A percentile compares a stretch with the other conserved stretches of the same genome.
phyloP scores from a whole-genome alignment of 805 yeast species.

The Metschnikowia corniflorae region DNA sequence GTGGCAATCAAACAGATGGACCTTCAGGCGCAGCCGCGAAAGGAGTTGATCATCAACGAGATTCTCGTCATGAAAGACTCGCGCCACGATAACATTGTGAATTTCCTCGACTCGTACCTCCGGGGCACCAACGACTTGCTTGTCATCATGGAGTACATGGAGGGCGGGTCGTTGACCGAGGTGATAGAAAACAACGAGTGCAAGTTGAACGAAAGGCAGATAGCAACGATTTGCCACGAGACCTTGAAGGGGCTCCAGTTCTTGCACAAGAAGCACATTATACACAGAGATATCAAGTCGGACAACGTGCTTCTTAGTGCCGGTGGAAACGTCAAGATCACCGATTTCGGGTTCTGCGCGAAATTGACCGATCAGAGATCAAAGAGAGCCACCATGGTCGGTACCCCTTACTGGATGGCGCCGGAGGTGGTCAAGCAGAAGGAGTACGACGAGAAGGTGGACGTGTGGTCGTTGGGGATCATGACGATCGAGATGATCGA shows the following conservation, averaged over 20 bases:
- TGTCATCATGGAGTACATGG: constrained; percentile 99
- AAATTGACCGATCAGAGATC: constrained; percentile 68
- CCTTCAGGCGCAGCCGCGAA: constrained; percentile 83
- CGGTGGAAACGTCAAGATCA: constrained; percentile 42
- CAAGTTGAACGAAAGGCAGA: constrained; percentile 77
- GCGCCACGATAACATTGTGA: constrained; percentile 91
- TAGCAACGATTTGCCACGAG: constrained; percentile 86
- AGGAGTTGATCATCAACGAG: constrained; percentile 93
- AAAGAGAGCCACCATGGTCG: constrained; percentile 82
- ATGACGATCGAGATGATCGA: constrained; percentile 88
- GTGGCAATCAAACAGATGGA: constrained; percentile 98
- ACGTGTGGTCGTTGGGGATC: constrained; percentile 79
- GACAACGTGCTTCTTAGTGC: constrained; percentile 45
- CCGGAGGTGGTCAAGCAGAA: constrained; percentile 80
- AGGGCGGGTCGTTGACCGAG: constrained; percentile 96
- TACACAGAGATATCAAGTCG: constrained; percentile 58
- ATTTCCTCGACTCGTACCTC: constrained; percentile 86
- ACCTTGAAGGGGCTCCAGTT: constrained; percentile 89
- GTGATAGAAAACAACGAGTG: constrained; percentile 82
- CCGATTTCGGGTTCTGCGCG: constrained; percentile 53
- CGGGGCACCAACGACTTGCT: constrained; percentile 79
- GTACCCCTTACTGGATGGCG: constrained; percentile 91
- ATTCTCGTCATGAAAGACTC: constrained; percentile 95
- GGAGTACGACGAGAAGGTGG: constrained; percentile 79
- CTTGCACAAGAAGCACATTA: constrained; percentile 86